Percentiles rank a stretch among this genome's conserved stretches.
Conservation (phyloP, 805 yeast genomes). For the Candida sonorensis region DNA sequence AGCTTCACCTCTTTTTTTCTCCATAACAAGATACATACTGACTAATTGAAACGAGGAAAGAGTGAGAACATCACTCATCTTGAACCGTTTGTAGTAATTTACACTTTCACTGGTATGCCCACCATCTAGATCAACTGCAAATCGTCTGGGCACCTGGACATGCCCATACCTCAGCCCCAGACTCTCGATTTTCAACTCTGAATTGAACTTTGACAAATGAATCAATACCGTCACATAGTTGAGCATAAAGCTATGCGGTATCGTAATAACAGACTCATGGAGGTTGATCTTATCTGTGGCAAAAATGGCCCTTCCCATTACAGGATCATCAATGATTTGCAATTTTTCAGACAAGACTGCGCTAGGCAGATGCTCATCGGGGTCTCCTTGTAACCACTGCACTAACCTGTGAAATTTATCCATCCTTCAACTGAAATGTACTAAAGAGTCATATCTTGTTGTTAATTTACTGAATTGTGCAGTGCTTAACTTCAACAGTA, state of each 20-base stretch:
- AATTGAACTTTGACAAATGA: constrained; percentile 33
- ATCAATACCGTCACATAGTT: constrained; percentile 48
- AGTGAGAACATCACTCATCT: too few species aligned
- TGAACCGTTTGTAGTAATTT: constrained; percentile 12
- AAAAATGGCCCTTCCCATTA: constrained; percentile 61
- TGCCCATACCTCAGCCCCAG: constrained; percentile 8
- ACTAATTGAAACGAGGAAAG: constrained; percentile 64
- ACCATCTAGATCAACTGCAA: constrained; percentile 1
- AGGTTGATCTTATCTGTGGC: constrained; percentile 31
- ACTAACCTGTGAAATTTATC: constrained; percentile 15
- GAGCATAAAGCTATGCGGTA: constrained; percentile 52
- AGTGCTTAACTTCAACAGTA: too few species aligned
- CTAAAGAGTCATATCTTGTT: too few species aligned
- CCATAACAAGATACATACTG: constrained; percentile 42
- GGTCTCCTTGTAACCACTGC: constrained; percentile 26
- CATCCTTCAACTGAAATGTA: too few species aligned
- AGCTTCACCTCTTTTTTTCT: constrained; percentile 27
- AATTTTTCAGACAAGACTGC: constrained; percentile 34
- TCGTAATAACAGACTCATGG: constrained; percentile 42
- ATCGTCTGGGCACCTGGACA: constrained; percentile 19
- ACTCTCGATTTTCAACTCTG: constrained; percentile 16
- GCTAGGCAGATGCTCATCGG: constrained; percentile 1
- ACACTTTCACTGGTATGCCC: too few species aligned
- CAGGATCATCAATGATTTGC: constrained; percentile 32
- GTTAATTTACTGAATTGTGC: too few species aligned